A percentile compares a stretch with the other conserved stretches of the same genome.
These are phyloP conservation scores for fission yeast (Schizosaccharomyces pombe) DNA, from an alignment of 805 yeast genomes.

Conservation along the genomic window DNA sequence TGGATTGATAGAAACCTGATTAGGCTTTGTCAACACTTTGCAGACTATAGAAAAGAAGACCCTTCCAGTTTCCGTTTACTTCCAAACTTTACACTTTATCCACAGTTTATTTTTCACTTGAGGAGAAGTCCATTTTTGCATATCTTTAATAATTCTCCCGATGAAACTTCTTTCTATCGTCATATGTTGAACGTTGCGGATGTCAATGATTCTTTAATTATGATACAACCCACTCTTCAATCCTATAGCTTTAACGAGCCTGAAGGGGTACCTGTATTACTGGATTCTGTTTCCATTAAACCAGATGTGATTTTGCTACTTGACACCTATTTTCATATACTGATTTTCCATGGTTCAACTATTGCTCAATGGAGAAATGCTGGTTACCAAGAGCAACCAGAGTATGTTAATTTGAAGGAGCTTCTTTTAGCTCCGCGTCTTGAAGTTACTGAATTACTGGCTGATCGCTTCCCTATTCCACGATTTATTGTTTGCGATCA, in stretches of 20 bases:
- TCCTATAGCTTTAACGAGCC: conserved; percentile 65
- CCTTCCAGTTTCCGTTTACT: conserved; percentile 59
- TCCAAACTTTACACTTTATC: conserved; percentile 65
- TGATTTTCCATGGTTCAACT: conserved; percentile 83
- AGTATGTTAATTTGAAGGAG: conserved; percentile 66
- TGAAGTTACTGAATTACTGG: conserved; percentile 76
- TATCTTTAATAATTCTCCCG: conserved; percentile 94
- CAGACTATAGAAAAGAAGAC: conserved; percentile 76
- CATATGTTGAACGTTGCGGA: conserved; percentile 86
- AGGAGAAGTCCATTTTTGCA: conserved; percentile 90
- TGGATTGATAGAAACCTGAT: conserved; percentile 89
- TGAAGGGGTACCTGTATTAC: conserved; percentile 58
- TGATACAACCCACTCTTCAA: conserved; percentile 93
- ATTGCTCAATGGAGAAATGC: conserved; percentile 91
- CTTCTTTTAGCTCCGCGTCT: conserved; percentile 70
- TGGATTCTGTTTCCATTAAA: conserved; percentile 78
- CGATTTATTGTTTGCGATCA: conserved; percentile 93
- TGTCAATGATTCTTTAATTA: conserved; percentile 71
- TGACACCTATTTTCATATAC: conserved; percentile 90
- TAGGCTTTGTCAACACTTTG: conserved; percentile 73
- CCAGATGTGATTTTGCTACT: conserved; percentile 68
- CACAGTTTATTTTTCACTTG: conserved; percentile 85
- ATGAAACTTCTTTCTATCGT: conserved; percentile 91
- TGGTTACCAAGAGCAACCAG: conserved; percentile 78
- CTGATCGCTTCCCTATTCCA: conserved; percentile 92